Evolutionary conservation across 441 rosid species (phyloP), one percentile per base, ranked within the genome.

Genomic region (Metrosideros polymorpha): DNA sequence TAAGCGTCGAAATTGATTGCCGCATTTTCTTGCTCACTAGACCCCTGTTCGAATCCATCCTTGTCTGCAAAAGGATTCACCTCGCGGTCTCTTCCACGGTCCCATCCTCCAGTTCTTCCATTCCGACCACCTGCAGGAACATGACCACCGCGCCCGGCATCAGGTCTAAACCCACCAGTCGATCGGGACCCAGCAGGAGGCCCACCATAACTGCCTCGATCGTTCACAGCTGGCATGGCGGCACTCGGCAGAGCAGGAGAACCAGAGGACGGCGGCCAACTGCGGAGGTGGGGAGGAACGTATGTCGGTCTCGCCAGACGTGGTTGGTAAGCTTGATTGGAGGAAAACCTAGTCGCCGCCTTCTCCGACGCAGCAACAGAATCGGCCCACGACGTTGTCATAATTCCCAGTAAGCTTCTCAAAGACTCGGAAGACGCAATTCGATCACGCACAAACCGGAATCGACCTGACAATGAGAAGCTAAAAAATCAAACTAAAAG

Each of bases 1-100:
- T 93, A 93, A 7, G 94, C 95, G 85, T 93, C 94, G 71, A 93
- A 93, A 54, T 93, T 93, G 84, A 93, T 92, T 82, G 91, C 94
- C 0, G 92, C 89, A 8, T 92, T 92, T 86, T 93, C 95, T 89
- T 89, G 90, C 82, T 87, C 92, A 0, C 51, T 75, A 85, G 88
- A 61, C 25, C 50, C 86, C 2, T 88, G 88, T 50, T 86, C 93
- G 25, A 85, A 6, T 25, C 61, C 89, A 87, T 71, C 90, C 84
- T 89, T 89, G 66, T 57, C 89, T 56, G 89, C 90, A 87, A 93
- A 93, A 1, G 95, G 95, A 66, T 93, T 93, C 22, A 90, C 94
- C 89, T 92, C 95, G 4, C 90, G 89, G 35, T 88, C 93, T 85
- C 89, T 91, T 57, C 89, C 84, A 2, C 92, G 92, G 85, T 88